phyloP scores from a whole-genome alignment of 768 basidiomycete genomes.

The Agrocybe chaxingu region DNA sequence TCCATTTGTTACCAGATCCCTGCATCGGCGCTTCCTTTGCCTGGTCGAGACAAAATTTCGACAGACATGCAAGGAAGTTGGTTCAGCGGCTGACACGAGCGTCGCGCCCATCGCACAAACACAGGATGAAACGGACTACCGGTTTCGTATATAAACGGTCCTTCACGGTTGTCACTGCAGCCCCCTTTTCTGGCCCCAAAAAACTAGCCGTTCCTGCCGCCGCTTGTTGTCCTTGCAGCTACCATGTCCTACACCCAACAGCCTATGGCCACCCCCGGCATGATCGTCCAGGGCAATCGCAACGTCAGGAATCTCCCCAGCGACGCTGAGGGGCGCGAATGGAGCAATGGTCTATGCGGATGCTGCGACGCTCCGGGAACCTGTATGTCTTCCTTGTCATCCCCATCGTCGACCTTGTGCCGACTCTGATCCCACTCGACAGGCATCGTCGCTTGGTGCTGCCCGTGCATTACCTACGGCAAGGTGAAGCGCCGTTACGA shows the following conservation, averaged over 20 bases:
- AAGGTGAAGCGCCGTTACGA: constrained; percentile 37
- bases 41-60: too few species aligned
- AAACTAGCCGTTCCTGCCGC: neutral
- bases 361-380: constrained; percentile 30
- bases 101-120: too few species aligned
- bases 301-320: constrained; percentile 32
- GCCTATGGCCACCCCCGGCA: constrained; percentile 18
- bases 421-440: neutral
- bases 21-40: too few species aligned
- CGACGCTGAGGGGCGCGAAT: constrained; percentile 31
- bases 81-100: too few species aligned
- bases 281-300: constrained; percentile 27
- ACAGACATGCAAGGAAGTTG: too few species aligned
- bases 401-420: neutral
- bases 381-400: constrained; percentile 19
- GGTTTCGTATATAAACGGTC: too few species aligned
- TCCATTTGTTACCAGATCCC: too few species aligned
- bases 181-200: neutral
- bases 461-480: constrained; percentile 41
- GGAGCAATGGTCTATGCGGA: constrained; percentile 31
- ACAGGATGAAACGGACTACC: too few species aligned
- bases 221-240: neutral
- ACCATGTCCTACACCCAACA: constrained; percentile 19
- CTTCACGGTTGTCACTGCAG: neutral
- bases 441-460: constrained; percentile 36